These are phyloP conservation scores for Sclerotinia minor DNA, from an alignment of 2,329 filamentous ascomycete species.

Conservation along the genomic window DNA sequence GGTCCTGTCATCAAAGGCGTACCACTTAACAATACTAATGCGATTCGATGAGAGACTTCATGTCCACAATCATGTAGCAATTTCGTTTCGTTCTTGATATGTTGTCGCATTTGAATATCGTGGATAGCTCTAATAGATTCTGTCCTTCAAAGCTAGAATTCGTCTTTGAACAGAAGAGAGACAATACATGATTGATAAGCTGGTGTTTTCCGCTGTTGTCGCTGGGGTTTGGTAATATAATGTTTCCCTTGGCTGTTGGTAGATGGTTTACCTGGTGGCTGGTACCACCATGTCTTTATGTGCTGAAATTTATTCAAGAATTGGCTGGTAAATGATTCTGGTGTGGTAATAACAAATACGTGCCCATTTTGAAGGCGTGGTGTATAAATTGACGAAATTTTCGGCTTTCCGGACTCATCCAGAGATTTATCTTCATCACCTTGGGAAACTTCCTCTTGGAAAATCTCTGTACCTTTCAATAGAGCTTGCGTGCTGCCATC, in stretches of 20 bases:
- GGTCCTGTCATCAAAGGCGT: constrained; percentile 4
- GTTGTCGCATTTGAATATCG: background rate
- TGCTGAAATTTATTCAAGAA: constrained; percentile 2
- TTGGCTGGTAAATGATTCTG: background rate
- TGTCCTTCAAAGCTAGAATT: constrained; percentile 7
- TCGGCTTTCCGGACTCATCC: background rate
- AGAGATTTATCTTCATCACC: constrained; percentile 1
- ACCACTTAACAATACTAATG: constrained; percentile 8
- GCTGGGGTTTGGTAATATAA: background rate
- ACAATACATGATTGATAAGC: background rate
- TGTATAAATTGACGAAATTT: constrained; percentile 3
- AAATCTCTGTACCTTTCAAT: background rate
- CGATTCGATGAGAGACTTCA: background rate
- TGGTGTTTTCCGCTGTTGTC: background rate
- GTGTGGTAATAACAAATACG: constrained; percentile 10
- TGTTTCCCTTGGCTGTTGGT: background rate
- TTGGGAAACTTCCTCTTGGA: background rate
- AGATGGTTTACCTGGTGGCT: background rate
- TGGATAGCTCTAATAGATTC: background rate
- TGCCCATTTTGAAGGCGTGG: background rate
- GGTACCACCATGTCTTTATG: background rate
- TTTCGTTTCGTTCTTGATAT: background rate
- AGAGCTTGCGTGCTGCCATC: background rate
- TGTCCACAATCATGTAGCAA: background rate
- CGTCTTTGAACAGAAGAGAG: constrained; percentile 1